phyloP scores from a whole-genome alignment of 78 protist genomes.

The Chrysochromulina tobinii region DNA sequence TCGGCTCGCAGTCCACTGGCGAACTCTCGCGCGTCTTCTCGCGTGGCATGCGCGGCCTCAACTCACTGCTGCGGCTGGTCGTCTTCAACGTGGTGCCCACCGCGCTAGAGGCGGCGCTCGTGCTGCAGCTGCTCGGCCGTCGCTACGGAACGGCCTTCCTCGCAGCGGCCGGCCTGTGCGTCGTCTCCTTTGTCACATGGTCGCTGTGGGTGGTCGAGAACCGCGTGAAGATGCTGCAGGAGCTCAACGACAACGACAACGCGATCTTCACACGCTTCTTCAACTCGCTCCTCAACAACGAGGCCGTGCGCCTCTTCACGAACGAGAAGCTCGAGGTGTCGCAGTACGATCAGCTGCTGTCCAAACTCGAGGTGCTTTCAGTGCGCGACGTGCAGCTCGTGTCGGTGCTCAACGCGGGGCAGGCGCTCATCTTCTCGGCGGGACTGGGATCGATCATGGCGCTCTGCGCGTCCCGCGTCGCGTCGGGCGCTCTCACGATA shows the following conservation, averaged over 20 bases:
- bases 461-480: background rate
- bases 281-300: background rate
- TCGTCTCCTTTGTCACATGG: background rate
- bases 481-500: background rate
- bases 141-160: background rate
- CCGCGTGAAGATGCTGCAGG: background rate
- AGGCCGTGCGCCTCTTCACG: background rate
- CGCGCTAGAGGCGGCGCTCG: background rate
- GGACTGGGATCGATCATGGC: background rate
- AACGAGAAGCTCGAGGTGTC: conserved; percentile 9
- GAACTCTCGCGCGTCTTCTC: background rate
- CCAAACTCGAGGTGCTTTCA: background rate
- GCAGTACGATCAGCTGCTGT: conserved; percentile 1
- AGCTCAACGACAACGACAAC: background rate
- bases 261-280: background rate
- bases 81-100: conserved; percentile 2
- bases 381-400: background rate
- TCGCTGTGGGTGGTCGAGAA: background rate
- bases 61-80: background rate
- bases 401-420: background rate
- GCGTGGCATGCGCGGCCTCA: background rate
- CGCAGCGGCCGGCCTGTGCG: background rate
- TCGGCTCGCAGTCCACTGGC: background rate
- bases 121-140: background rate
- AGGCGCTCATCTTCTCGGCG: background rate